Conservation (phyloP, 2,329 filamentous ascomycete genomes). For the Curvularia sp. region DNA sequence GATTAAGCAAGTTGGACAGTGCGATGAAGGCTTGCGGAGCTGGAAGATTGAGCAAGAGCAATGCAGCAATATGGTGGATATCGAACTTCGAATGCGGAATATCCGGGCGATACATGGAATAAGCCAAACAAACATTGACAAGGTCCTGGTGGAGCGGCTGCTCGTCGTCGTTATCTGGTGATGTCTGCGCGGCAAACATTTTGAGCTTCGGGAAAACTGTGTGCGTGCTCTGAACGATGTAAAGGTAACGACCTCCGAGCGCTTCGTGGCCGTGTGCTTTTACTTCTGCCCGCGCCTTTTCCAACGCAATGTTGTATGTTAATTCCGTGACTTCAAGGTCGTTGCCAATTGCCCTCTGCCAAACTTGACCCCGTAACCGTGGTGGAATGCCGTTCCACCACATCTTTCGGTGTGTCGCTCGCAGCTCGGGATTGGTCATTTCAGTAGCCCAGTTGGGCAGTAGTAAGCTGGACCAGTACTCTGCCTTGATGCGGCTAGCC, state of each 20-base stretch:
- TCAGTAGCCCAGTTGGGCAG: constrained; percentile 77
- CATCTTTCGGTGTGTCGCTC: constrained; percentile 64
- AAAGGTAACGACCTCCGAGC: constrained; percentile 35
- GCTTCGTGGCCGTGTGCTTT: constrained; percentile 60
- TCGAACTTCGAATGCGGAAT: constrained; percentile 75
- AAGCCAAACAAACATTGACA: constrained; percentile 77
- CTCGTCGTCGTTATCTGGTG: constrained; percentile 47
- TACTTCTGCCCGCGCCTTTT: constrained; percentile 67
- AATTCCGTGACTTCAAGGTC: constrained; percentile 70
- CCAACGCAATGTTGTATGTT: constrained; percentile 74
- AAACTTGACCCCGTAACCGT: constrained; percentile 72
- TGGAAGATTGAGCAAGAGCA: constrained; percentile 75
- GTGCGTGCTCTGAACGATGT: constrained; percentile 63
- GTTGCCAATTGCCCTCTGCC: constrained; percentile 76
- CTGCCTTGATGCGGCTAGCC: constrained; percentile 57
- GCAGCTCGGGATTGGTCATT: constrained; percentile 55
- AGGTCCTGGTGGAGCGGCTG: constrained; percentile 73
- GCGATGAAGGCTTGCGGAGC: constrained; percentile 71
- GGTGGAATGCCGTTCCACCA: constrained; percentile 85
- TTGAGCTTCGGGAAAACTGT: constrained; percentile 74
- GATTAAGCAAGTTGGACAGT: constrained; percentile 79
- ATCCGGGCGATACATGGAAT: constrained; percentile 82
- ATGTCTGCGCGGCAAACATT: constrained; percentile 67
- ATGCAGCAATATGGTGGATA: constrained; percentile 75
- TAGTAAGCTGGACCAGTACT: constrained; percentile 78